phyloP scores from a whole-genome alignment of 208 protist species.

The Leishmania tarentolae region DNA sequence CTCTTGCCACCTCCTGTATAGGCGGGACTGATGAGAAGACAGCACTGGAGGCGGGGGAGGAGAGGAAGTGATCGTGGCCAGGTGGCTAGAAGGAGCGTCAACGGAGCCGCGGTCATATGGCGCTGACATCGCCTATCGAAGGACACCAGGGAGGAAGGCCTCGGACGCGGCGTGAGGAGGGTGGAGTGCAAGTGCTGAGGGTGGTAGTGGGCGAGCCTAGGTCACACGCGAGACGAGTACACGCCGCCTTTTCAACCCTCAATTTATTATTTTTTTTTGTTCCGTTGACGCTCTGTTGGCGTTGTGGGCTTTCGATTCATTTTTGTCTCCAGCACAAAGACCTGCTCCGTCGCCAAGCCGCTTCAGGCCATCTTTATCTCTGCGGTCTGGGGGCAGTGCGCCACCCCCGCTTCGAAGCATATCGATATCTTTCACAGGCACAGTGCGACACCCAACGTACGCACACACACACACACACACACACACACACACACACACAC shows the following conservation, averaged over 20 bases:
- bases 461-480: neutral
- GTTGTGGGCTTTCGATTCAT: neutral
- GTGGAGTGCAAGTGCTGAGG: neutral
- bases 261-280: neutral
- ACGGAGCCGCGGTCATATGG: neutral
- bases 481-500: constrained; percentile 7
- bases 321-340: no score
- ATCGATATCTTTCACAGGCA: neutral
- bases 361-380: neutral
- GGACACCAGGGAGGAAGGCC: neutral
- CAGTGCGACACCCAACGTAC: neutral
- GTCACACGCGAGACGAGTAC: neutral
- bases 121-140: neutral
- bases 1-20: neutral
- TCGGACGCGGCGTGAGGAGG: neutral
- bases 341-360: neutral
- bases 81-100: neutral
- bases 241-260: neutral
- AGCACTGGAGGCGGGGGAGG: neutral
- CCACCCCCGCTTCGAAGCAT: neutral
- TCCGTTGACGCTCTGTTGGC: neutral
- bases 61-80: neutral
- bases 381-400: neutral
- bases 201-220: neutral
- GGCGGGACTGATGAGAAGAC: neutral